phyloP scores from a whole-genome alignment of 108 stramenopile genomes.

The Thalassiosira profunda region DNA sequence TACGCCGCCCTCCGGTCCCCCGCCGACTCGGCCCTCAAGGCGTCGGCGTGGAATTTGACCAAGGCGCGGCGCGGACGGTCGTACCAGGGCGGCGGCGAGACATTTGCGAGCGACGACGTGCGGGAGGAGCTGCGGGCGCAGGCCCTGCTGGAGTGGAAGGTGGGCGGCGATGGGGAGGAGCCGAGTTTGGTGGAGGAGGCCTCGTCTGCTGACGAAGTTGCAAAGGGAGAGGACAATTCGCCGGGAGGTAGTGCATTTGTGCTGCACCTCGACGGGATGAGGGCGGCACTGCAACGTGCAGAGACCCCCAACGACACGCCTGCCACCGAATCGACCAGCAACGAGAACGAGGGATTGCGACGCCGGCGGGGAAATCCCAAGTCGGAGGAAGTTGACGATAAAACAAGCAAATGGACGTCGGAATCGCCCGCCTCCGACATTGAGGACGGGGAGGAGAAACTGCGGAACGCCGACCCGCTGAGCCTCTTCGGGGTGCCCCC shows the following conservation, averaged over 20 bases:
- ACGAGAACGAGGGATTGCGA: slow-evolving; percentile 1
- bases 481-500: slow-evolving; percentile 52
- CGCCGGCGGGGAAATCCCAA: slow-evolving; percentile 7
- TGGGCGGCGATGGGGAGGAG: background rate
- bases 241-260: background rate
- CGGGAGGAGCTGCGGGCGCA: slow-evolving; percentile 33
- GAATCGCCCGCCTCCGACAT: background rate
- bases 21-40: slow-evolving; percentile 13
- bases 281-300: background rate
- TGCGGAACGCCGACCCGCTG: slow-evolving; percentile 30
- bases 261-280: slow-evolving; percentile 42
- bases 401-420: slow-evolving; percentile 22
- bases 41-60: slow-evolving; percentile 32
- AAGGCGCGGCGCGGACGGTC: slow-evolving; percentile 41
- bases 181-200: background rate
- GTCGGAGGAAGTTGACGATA: background rate
- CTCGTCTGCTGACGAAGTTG: background rate
- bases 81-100: slow-evolving; percentile 31
- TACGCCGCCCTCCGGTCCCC: slow-evolving; percentile 20
- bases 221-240: background rate
- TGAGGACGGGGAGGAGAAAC: slow-evolving; percentile 12
- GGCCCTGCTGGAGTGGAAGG: slow-evolving; percentile 24
- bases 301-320: background rate
- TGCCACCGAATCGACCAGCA: background rate
- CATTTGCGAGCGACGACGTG: slow-evolving; percentile 18